Evolutionary conservation across 306 rosid genomes (phyloP).

Genomic region (Delonix regia): DNA sequence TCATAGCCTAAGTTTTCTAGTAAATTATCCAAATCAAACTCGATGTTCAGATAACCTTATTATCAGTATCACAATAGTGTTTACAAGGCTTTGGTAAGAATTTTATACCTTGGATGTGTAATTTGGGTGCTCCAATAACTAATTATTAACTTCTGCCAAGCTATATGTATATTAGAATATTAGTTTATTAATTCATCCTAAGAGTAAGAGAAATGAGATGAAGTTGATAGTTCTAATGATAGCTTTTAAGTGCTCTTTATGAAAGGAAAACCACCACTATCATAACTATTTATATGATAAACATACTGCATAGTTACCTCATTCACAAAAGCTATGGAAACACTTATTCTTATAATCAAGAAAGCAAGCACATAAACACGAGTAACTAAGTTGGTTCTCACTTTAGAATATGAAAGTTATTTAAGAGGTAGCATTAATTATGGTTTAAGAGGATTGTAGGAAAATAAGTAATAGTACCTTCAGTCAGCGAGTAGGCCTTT

Average conservation of each 20-base stretch:
- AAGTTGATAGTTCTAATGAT: not conserved
- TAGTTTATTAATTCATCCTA: not conserved
- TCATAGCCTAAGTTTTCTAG: not conserved
- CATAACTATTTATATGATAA: not conserved
- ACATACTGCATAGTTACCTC: not conserved
- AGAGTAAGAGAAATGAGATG: not conserved
- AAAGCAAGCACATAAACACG: not conserved
- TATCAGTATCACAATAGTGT: no score
- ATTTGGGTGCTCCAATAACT: no score
- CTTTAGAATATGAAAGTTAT: not conserved
- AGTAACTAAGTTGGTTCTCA: constrained; percentile 23
- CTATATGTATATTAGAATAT: not conserved
- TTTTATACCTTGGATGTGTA: no score
- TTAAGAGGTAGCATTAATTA: not conserved
- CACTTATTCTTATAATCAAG: not conserved
- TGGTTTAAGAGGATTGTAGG: constrained; percentile 13
- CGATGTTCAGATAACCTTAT: no score
- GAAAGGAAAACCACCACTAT: not conserved
- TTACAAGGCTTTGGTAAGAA: no score
- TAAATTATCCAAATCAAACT: not conserved
- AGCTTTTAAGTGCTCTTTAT: not conserved
- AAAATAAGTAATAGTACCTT: constrained; percentile 22
- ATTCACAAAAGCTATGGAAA: not conserved
- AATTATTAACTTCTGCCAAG: constrained; percentile 1
- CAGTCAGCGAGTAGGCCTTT: constrained; percentile 18